Conservation (phyloP, 495 filamentous ascomycete genomes). For the Trichoderma erinaceum region DNA sequence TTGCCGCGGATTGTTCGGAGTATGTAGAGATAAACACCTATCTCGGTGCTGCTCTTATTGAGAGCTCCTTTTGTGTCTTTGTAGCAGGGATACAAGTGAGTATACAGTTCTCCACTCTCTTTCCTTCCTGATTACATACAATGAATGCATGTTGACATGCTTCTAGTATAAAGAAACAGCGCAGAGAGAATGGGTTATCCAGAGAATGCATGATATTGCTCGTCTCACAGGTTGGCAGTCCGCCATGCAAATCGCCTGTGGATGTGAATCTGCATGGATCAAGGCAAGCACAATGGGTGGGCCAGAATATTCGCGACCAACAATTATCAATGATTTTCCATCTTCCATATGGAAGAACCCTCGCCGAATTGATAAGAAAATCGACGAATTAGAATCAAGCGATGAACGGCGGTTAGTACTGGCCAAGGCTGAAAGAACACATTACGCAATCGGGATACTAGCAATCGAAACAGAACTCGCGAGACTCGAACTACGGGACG, state of each 20-base stretch:
- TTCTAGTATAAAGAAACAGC: constrained; percentile 59
- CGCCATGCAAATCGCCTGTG: constrained; percentile 67
- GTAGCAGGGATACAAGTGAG: constrained; percentile 67
- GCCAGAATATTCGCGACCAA: constrained; percentile 58
- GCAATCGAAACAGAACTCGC: constrained; percentile 48
- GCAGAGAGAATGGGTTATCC: constrained; percentile 72
- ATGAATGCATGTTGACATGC: not conserved
- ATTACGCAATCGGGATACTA: constrained; percentile 49
- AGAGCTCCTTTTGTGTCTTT: constrained; percentile 74
- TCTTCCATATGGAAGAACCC: constrained; percentile 37
- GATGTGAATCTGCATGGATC: constrained; percentile 79
- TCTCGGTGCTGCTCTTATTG: constrained; percentile 74
- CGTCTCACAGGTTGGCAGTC: constrained; percentile 83
- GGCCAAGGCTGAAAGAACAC: constrained; percentile 42
- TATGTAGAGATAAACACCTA: constrained; percentile 62
- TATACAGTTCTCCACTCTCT: not conserved
- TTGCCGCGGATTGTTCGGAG: constrained; percentile 58
- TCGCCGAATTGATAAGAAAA: constrained; percentile 36
- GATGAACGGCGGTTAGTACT: constrained; percentile 34
- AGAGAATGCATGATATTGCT: constrained; percentile 65
- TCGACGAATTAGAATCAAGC: constrained; percentile 29
- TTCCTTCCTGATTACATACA: not conserved
- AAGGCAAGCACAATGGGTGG: constrained; percentile 66
- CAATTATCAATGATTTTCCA: constrained; percentile 28
- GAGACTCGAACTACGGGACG: constrained; percentile 34